These are phyloP conservation scores for Emergomyces orientalis DNA, from an alignment of 2,329 filamentous ascomycete genomes.

Conservation along the genomic window DNA sequence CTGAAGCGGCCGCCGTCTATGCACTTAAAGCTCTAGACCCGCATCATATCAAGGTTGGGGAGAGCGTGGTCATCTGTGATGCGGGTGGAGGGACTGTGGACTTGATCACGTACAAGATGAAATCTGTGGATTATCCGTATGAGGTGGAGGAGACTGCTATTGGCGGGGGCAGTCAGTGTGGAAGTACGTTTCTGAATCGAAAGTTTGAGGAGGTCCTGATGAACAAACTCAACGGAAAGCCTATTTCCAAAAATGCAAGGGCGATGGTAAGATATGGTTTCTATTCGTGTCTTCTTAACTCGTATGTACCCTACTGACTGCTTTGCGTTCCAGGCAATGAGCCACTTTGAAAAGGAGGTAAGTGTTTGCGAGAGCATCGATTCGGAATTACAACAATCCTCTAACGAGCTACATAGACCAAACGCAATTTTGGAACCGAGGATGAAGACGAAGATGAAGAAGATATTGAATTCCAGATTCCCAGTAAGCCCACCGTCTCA, in stretches of 20 bases:
- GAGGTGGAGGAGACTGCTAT: conserved; percentile 8
- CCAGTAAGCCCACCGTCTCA: not conserved
- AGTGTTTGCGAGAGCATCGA: not conserved
- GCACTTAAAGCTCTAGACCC: conserved; percentile 6
- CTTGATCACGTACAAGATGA: conserved; percentile 7
- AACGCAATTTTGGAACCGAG: conserved; percentile 7
- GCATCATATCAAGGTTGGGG: conserved; percentile 7
- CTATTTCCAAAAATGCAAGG: conserved; percentile 7
- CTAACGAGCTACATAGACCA: not conserved
- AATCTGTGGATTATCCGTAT: conserved; percentile 7
- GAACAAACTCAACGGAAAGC: conserved; percentile 3
- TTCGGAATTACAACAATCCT: not conserved
- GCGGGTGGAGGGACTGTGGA: conserved; percentile 5
- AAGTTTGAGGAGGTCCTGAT: conserved; percentile 5
- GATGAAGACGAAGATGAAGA: conserved; percentile 6
- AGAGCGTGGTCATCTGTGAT: conserved; percentile 6
- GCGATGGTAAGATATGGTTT: not conserved
- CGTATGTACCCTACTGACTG: not conserved
- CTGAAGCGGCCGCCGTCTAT: conserved; percentile 4
- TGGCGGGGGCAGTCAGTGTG: conserved; percentile 5
- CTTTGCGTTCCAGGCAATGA: not conserved
- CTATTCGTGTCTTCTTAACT: not conserved
- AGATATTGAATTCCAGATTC: conserved; percentile 7
- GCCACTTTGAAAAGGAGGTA: conserved; percentile 7
- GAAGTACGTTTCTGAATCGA: conserved; percentile 5